phyloP scores from a whole-genome alignment of 371 early-diverging fungal genomes.

The Mortierella sp. region DNA sequence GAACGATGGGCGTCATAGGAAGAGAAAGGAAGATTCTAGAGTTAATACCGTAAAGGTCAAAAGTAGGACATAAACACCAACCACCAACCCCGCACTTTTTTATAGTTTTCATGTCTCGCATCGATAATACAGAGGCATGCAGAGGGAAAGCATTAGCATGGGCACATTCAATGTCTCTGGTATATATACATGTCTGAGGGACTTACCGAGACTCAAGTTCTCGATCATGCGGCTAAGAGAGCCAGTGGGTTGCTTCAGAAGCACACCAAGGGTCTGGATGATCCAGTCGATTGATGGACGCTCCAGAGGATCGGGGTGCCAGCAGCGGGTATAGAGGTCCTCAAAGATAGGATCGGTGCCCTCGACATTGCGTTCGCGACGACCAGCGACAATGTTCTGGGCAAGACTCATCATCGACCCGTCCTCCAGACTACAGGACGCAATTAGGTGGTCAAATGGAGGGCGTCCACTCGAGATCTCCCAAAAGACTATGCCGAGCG shows the following conservation, averaged over 20 bases:
- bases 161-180: neutral
- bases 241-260: constrained; percentile 51
- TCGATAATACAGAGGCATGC: neutral
- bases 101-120: neutral
- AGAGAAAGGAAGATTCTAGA: neutral
- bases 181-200: neutral
- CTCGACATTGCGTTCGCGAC: constrained; percentile 41
- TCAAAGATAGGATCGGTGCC: constrained; percentile 51
- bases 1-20: constrained; percentile 6
- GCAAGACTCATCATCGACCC: constrained; percentile 35
- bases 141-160: too few relatives aligned
- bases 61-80: neutral
- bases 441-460: constrained; percentile 45
- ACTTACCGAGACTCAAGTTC: constrained; percentile 45
- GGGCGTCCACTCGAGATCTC: constrained; percentile 53
- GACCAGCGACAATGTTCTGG: constrained; percentile 47
- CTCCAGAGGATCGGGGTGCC: constrained; percentile 46
- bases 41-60: neutral
- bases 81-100: neutral
- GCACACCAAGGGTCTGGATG: constrained; percentile 44
- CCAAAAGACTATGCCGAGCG: constrained; percentile 56
- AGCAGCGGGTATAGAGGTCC: constrained; percentile 56
- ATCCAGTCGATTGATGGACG: constrained; percentile 55
- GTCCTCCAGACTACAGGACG: constrained; percentile 22
- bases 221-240: constrained; percentile 38